A percentile compares a stretch with the other conserved stretches of the same genome.
Conservation (phyloP, 768 basidiomycete genomes). For the Tricholomella constricta region DNA sequence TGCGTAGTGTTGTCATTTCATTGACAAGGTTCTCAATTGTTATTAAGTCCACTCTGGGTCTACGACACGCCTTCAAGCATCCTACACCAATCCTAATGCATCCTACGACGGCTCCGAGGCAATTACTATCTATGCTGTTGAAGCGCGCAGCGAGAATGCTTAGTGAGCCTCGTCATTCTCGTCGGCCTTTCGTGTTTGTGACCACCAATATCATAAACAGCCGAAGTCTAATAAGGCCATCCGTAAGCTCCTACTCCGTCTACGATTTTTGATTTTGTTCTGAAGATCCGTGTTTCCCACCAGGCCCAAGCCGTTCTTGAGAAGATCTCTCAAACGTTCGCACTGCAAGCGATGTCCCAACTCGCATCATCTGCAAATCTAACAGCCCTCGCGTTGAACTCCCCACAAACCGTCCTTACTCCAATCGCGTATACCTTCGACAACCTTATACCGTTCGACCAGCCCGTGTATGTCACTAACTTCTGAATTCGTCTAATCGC, state of each 20-base stretch:
- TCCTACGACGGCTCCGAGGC: conserved; percentile 50
- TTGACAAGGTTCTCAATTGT: not conserved
- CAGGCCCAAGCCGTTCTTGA: conserved; percentile 39
- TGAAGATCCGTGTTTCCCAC: too few species aligned
- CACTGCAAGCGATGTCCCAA: conserved; percentile 29
- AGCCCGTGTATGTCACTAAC: conserved; percentile 52
- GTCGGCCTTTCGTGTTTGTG: not conserved
- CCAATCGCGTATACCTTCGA: conserved; percentile 50
- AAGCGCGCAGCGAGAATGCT: conserved; percentile 59
- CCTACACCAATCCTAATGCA: conserved; percentile 40
- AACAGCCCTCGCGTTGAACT: conserved; percentile 38
- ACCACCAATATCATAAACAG: conserved; percentile 20
- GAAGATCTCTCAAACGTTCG: conserved; percentile 35
- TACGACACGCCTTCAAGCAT: conserved; percentile 34
- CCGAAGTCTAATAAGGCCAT: conserved; percentile 34
- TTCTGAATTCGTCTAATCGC: not conserved
- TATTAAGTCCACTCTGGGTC: conserved; percentile 43
- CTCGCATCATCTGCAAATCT: conserved; percentile 31
- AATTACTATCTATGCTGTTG: conserved; percentile 47
- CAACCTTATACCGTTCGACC: conserved; percentile 60
- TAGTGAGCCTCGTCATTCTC: conserved; percentile 43
- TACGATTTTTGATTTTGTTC: not conserved
- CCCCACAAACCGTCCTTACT: conserved; percentile 50
- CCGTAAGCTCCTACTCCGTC: conserved; percentile 21
- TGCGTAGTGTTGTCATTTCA: conserved; percentile 28